These are phyloP conservation scores for Mycena vitilis DNA, from an alignment of 768 basidiomycete species.

Conservation along the genomic window DNA sequence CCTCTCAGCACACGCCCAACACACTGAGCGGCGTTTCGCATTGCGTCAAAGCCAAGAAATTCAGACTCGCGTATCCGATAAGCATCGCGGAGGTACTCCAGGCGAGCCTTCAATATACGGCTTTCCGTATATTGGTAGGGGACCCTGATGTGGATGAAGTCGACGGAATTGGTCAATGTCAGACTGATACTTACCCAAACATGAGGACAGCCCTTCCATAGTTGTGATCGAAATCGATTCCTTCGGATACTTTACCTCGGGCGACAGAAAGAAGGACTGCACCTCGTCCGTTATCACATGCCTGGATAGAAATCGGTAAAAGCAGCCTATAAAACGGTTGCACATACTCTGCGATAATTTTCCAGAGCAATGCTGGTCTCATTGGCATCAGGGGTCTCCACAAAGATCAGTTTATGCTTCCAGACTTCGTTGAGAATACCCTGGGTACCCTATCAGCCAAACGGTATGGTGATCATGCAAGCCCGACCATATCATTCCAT, in stretches of 20 bases:
- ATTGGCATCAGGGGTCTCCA: constrained; percentile 98
- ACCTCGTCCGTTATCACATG: constrained; percentile 98
- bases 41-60: constrained; percentile 98
- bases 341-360: constrained; percentile 89
- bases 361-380: constrained; percentile 98
- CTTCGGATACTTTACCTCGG: constrained; percentile 98
- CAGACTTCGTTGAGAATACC: constrained; percentile 99
- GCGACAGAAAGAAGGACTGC: constrained; percentile 97
- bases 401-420: constrained; percentile 99
- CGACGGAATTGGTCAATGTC: background rate
- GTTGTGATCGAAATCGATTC: constrained; percentile 99
- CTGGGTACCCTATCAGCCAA: constrained; percentile 53
- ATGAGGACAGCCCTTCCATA: constrained; percentile 99
- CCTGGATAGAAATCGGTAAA: constrained; percentile 58
- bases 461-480: background rate
- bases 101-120: constrained; percentile 94
- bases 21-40: constrained; percentile 99
- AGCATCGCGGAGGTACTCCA: constrained; percentile 98
- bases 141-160: constrained; percentile 61
- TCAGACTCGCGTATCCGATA: constrained; percentile 99
- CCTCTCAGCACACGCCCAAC: constrained; percentile 97
- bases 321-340: constrained; percentile 1
- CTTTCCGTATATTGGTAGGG: constrained; percentile 99
- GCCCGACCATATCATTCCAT: constrained; percentile 99
- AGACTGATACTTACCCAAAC: constrained; percentile 80